Base-by-base conservation (phyloP, 768 basidiomycete species). In the Pulveroboletus sp. region DNA sequence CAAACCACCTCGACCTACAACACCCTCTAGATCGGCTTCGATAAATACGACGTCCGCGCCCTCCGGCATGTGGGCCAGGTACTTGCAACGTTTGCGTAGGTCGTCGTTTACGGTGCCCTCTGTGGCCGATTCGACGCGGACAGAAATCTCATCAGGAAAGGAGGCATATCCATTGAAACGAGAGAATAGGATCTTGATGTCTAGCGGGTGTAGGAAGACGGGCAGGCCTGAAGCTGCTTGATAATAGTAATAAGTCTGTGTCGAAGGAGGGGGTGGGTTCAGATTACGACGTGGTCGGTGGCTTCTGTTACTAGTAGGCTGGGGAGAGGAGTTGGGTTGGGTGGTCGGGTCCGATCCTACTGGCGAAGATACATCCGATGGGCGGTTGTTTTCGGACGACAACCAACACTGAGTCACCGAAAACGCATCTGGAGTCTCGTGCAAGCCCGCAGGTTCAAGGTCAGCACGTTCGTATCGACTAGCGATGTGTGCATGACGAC, bases 181-280 rank as follows among this genome's bases (percentile, higher is more conserved):
- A 12, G 90, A 79, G 36, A 93, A 75, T 22, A 99, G 76, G 53
- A 96, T 92, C 69, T 85, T 87, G 69, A 96, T 97, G 65, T 99
- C 95, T 26, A 99, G 78, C 3, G 95, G 95, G 61, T 96, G 93
- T 11, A 99, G 81, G 75, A 89, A 99, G 57, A 96, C 77, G 10
- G 92, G 88, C 49, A 89, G 76, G 12, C 96, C 96, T 2, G 90
- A 89, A 1, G 91, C 83, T 16, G 93, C 88, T 67, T 98, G 96
- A 67, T 98, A 99, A 69, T 88, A 99, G 64, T 88, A 93, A 71
- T 95, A 99, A 9, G 91, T 86, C 10, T 90, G 86, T 14, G 89
- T 87, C 16, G 89, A 88, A 16, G 86, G 89, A 3, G 90, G 89
- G 2, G 88, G 89, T 1, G 89, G 88, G 59, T 92, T 93, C 56